A percentile compares a stretch with the other conserved stretches of the same genome.
These are phyloP conservation scores for Beauveria bassiana DNA, from an alignment of 2,329 filamentous ascomycete genomes.

Conservation along the genomic window DNA sequence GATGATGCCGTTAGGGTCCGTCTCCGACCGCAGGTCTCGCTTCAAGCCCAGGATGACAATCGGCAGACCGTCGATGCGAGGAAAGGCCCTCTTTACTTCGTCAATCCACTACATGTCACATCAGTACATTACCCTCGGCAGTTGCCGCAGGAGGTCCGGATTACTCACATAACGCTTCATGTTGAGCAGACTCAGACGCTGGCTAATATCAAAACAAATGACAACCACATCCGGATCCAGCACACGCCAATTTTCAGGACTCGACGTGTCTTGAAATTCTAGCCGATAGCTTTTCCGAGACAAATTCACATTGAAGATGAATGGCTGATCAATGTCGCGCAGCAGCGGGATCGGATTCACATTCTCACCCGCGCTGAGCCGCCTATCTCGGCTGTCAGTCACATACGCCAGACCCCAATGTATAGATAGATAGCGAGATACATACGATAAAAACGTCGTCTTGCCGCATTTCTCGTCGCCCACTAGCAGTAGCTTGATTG, in stretches of 20 bases:
- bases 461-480: conserved; percentile 54
- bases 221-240: conserved; percentile 50
- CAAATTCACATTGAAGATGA: conserved; percentile 45
- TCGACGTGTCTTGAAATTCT: conserved; percentile 53
- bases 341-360: conserved; percentile 40
- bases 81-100: conserved; percentile 42
- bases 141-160: conserved; percentile 12
- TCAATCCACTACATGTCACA: conserved; percentile 43
- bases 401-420: neutral
- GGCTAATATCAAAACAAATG: conserved; percentile 55
- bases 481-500: conserved; percentile 48
- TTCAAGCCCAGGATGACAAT: conserved; percentile 53
- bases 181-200: conserved; percentile 49
- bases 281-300: conserved; percentile 37
- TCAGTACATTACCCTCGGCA: neutral
- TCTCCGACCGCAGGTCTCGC: conserved; percentile 49
- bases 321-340: conserved; percentile 53
- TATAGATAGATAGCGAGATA: conserved; percentile 16
- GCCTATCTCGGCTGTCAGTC: conserved; percentile 27
- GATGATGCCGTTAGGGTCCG: conserved; percentile 52
- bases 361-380: conserved; percentile 41
- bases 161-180: conserved; percentile 45
- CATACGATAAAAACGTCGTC: conserved; percentile 54
- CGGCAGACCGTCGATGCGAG: conserved; percentile 40
- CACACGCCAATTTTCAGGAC: conserved; percentile 51